Evolutionary conservation across 1,284 basidiomycete genomes (phyloP).

Genomic region (Waitea zeae): DNA sequence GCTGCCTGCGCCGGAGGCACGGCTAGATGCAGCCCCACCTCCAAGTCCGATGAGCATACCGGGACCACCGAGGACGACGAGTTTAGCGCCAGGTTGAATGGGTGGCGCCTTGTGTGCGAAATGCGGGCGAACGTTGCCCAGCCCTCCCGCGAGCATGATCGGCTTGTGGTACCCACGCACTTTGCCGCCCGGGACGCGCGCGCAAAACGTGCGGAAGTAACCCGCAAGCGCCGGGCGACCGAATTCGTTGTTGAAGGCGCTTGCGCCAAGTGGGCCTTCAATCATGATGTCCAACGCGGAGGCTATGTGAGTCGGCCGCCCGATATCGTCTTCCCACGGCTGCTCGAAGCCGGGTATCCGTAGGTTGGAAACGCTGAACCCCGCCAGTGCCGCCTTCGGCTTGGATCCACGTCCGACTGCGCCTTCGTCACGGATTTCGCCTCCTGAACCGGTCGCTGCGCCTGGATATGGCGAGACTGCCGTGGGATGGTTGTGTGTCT

Average conservation of each 20-base stretch:
- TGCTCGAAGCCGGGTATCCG: slow-evolving; percentile 77
- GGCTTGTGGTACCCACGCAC: slow-evolving; percentile 98
- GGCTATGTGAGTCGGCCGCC: slow-evolving; percentile 82
- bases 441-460: slow-evolving; percentile 94
- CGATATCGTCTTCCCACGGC: slow-evolving; percentile 83
- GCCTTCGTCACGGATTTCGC: slow-evolving; percentile 97
- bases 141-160: slow-evolving; percentile 97
- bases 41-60: slow-evolving; percentile 95
- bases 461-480: slow-evolving; percentile 97
- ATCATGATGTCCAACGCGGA: slow-evolving; percentile 94
- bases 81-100: slow-evolving; percentile 66
- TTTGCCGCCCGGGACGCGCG: slow-evolving; percentile 48
- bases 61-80: slow-evolving; percentile 93
- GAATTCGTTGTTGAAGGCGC: slow-evolving; percentile 98
- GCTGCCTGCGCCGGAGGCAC: slow-evolving; percentile 74
- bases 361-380: slow-evolving; percentile 93
- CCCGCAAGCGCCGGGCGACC: slow-evolving; percentile 78
- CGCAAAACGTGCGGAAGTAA: slow-evolving; percentile 82
- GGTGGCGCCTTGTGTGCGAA: slow-evolving; percentile 66
- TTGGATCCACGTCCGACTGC: slow-evolving; percentile 90
- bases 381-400: slow-evolving; percentile 89
- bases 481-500: slow-evolving; percentile 98
- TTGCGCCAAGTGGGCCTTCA: slow-evolving; percentile 88
- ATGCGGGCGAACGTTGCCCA: slow-evolving; percentile 78
- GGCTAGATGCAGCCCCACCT: slow-evolving; percentile 90